These are phyloP conservation scores for Pseudotsuga menziesii DNA, from an alignment of 75 land plant genomes.

Conservation along the genomic window DNA sequence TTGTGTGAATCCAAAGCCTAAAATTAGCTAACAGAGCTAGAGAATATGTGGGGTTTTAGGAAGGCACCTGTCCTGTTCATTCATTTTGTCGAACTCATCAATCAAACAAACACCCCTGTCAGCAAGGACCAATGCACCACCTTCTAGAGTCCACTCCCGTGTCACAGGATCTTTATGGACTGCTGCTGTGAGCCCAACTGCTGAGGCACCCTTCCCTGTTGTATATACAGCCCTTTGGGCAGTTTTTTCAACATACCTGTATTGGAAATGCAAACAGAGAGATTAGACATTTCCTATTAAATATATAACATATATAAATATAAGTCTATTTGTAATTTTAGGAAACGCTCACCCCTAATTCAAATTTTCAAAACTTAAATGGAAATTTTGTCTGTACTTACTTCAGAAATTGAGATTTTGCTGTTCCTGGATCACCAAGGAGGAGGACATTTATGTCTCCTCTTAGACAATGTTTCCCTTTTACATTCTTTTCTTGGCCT, in stretches of 20 bases:
- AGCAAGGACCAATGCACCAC: conserved; percentile 97
- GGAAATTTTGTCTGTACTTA: conserved; percentile 22
- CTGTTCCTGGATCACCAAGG: conserved; percentile 98
- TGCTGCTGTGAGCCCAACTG: conserved; percentile 97
- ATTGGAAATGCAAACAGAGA: not conserved
- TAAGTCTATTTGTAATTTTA: too few species aligned
- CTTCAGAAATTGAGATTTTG: conserved; percentile 98
- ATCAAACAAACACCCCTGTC: conserved; percentile 94
- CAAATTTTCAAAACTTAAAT: too few species aligned
- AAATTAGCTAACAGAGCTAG: not conserved
- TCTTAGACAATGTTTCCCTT: conserved; percentile 93
- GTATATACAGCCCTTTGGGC: conserved; percentile 99
- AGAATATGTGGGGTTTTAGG: not conserved
- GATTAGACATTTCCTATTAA: conserved; percentile 4
- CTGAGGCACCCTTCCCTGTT: conserved; percentile 99
- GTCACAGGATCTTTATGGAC: conserved; percentile 99
- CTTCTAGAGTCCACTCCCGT: conserved; percentile 97
- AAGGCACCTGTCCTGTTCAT: conserved; percentile 93
- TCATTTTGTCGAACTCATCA: conserved; percentile 99
- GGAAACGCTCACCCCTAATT: too few species aligned
- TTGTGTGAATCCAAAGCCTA: not conserved
- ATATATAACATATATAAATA: too few species aligned
- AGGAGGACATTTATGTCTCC: conserved; percentile 97
- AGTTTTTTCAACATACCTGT: conserved; percentile 94
- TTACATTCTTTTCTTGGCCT: conserved; percentile 94